These are phyloP conservation scores for Paramecium biaurelia DNA, from an alignment of 73 alveolate species.

Conservation along the genomic window DNA sequence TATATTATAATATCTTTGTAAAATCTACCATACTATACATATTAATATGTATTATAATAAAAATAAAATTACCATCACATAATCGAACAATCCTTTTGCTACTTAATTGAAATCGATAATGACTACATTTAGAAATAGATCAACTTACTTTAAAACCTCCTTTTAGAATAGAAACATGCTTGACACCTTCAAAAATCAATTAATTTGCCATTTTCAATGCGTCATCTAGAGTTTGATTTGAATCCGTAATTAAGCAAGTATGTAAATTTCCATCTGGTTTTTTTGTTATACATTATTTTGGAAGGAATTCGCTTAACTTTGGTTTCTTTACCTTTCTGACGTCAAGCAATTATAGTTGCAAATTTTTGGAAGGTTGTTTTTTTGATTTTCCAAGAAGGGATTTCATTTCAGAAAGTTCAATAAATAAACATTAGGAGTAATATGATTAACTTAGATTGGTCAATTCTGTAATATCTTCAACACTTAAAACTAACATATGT, in stretches of 20 bases:
- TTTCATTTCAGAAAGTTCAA: neutral
- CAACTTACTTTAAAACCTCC: neutral
- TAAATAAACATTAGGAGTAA: neutral
- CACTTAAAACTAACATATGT: neutral
- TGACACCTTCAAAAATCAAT: neutral
- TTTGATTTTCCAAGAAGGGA: neutral
- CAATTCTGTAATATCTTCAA: conserved; percentile 39
- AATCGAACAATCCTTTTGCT: neutral
- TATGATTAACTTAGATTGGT: neutral
- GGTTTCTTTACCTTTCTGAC: neutral
- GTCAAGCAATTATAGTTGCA: neutral
- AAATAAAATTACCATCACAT: neutral
- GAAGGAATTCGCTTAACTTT: neutral
- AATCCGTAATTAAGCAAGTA: neutral
- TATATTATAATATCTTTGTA: neutral
- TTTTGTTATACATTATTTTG: neutral
- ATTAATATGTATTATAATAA: neutral
- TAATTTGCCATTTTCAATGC: neutral
- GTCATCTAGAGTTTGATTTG: neutral
- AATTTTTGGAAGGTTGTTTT: neutral
- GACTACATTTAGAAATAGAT: neutral
- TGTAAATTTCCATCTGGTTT: neutral
- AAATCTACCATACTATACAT: neutral
- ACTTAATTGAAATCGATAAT: neutral
- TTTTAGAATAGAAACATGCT: neutral